These are phyloP conservation scores for Kazachstania sp. DNA, from an alignment of 1,139 yeast species.

Conservation along the genomic window DNA sequence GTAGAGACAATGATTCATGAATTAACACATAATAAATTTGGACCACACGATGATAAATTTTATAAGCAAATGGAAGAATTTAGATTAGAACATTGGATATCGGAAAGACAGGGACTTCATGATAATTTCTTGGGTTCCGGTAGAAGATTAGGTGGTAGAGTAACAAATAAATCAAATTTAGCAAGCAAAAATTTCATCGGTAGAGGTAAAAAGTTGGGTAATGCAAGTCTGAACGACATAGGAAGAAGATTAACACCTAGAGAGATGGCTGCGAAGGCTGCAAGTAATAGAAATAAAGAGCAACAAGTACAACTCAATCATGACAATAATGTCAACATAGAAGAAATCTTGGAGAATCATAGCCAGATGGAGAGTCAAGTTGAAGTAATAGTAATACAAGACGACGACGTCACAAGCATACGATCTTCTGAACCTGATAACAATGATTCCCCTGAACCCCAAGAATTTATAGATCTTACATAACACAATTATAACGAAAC, in stretches of 20 bases:
- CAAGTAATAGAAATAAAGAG: slow-evolving; percentile 54
- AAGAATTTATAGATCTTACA: slow-evolving; percentile 22
- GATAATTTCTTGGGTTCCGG: slow-evolving; percentile 43
- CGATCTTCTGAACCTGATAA: slow-evolving; percentile 3
- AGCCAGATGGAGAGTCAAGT: slow-evolving; percentile 9
- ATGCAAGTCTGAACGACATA: neutral
- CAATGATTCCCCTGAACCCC: slow-evolving; percentile 19
- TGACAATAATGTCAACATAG: slow-evolving; percentile 8
- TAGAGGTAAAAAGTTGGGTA: slow-evolving; percentile 9
- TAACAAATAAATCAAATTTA: neutral
- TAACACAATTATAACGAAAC: slow-evolving; percentile 4
- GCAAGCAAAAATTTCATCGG: slow-evolving; percentile 1
- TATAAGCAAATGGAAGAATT: slow-evolving; percentile 58
- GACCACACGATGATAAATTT: slow-evolving; percentile 73
- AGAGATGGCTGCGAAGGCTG: slow-evolving; percentile 55
- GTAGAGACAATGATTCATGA: slow-evolving; percentile 87
- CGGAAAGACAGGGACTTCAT: slow-evolving; percentile 36
- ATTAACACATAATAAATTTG: slow-evolving; percentile 67
- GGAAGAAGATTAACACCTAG: slow-evolving; percentile 27
- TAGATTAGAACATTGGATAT: slow-evolving; percentile 47
- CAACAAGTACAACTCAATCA: slow-evolving; percentile 32
- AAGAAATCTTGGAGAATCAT: slow-evolving; percentile 8
- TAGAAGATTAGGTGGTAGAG: slow-evolving; percentile 39
- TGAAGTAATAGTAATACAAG: slow-evolving; percentile 24
- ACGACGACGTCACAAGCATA: slow-evolving; percentile 22